Evolutionary conservation across 2,329 filamentous ascomycete genomes (phyloP).

Genomic region (Alternaria gansuensis): DNA sequence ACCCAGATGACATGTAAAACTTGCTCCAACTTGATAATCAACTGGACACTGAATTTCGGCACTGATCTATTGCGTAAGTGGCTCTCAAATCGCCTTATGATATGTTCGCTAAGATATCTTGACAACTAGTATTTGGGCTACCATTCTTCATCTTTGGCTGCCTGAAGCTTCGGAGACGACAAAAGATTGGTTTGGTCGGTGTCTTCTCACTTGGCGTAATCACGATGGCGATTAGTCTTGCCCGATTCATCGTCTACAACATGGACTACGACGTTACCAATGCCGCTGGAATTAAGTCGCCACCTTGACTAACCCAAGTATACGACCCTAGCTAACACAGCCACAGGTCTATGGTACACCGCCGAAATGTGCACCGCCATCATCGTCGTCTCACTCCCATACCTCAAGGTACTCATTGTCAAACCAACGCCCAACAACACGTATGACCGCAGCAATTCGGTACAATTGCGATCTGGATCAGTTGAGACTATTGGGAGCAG

Average conservation of each 20-base stretch:
- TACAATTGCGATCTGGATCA: constrained; percentile 19
- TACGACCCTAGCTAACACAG: neutral
- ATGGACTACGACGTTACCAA: constrained; percentile 31
- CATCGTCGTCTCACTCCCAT: constrained; percentile 34
- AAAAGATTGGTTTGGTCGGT: constrained; percentile 35
- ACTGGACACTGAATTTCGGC: constrained; percentile 32
- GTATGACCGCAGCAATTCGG: constrained; percentile 25
- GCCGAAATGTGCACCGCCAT: constrained; percentile 36
- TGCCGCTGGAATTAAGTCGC: constrained; percentile 31
- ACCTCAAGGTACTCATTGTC: constrained; percentile 30
- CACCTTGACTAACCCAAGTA: neutral
- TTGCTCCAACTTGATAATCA: constrained; percentile 21
- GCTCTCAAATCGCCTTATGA: accelerated
- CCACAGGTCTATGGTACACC: constrained; percentile 34
- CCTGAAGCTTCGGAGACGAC: constrained; percentile 34
- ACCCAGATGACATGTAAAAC: constrained; percentile 35
- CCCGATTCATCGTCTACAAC: constrained; percentile 34
- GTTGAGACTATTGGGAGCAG: neutral
- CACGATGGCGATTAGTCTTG: constrained; percentile 35
- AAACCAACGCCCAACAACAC: constrained; percentile 15
- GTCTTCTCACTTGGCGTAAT: constrained; percentile 35
- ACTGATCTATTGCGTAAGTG: constrained; percentile 32
- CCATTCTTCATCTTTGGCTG: constrained; percentile 37
- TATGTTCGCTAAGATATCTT: neutral
- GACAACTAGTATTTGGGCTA: constrained; percentile 28